phyloP scores from a whole-genome alignment of 2,329 filamentous ascomycete genomes.

The Tolypocladium guangdongense region DNA sequence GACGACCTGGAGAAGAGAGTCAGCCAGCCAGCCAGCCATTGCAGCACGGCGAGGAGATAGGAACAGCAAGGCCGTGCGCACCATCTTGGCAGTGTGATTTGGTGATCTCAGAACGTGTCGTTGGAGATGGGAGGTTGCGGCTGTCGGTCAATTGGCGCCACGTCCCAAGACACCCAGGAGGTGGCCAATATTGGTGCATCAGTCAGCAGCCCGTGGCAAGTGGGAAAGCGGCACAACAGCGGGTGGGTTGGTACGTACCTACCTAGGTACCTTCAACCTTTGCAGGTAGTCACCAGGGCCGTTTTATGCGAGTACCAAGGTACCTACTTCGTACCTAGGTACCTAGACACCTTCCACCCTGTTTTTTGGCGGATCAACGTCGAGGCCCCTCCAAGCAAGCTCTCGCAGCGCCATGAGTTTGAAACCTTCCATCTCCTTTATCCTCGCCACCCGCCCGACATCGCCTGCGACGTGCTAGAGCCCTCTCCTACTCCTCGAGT shows the following conservation, averaged over 20 bases:
- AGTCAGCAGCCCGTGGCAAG: neutral
- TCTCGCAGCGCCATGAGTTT: neutral
- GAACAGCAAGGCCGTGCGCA: constrained; percentile 12
- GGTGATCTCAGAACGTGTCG: neutral
- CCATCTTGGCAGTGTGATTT: constrained; percentile 24
- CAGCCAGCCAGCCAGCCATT: constrained; percentile 2
- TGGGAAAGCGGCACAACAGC: neutral
- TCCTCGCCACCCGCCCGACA: neutral
- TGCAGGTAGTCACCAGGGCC: no score
- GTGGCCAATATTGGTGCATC: neutral
- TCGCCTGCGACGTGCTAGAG: neutral
- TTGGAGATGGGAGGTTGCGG: neutral
- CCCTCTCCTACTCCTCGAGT: neutral
- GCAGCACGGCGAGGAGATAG: neutral
- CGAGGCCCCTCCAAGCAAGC: neutral
- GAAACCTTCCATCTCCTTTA: neutral
- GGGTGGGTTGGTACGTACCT: neutral
- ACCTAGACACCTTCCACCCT: no score
- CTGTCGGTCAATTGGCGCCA: constrained; percentile 3
- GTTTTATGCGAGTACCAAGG: no score
- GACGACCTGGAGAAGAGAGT: constrained; percentile 58
- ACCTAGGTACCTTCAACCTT: no score
- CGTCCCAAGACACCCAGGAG: neutral
- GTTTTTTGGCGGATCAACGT: neutral
- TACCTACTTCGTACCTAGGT: no score